These are phyloP conservation scores for Debaryomyces sp. DNA, from an alignment of 1,139 yeast genomes.

Conservation along the genomic window DNA sequence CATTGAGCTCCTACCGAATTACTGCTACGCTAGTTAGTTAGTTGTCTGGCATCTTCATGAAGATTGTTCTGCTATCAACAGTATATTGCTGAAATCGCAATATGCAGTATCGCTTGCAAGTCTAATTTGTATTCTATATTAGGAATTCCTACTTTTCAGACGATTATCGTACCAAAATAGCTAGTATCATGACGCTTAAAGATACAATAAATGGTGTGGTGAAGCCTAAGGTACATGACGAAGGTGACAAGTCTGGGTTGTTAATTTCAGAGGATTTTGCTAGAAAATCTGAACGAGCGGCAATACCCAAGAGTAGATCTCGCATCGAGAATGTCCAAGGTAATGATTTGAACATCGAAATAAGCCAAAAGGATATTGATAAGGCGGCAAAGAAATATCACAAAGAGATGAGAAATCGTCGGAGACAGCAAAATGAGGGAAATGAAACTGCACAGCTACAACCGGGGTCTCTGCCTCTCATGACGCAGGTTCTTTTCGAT, in stretches of 20 bases:
- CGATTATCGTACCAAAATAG: not conserved
- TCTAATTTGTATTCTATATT: constrained; percentile 2
- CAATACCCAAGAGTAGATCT: not conserved
- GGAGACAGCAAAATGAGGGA: not conserved
- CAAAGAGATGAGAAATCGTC: not conserved
- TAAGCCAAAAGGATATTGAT: constrained; percentile 7
- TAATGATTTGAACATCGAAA: not conserved
- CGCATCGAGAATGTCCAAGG: not conserved
- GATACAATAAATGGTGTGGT: not conserved
- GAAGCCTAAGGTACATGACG: not conserved
- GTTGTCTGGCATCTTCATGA: not conserved
- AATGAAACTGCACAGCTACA: not conserved
- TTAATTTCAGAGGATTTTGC: not conserved
- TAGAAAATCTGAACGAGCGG: not conserved
- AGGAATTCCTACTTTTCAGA: not conserved
- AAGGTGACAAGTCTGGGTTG: not conserved
- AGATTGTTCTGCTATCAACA: not conserved
- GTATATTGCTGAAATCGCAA: not conserved
- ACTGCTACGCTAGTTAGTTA: not conserved
- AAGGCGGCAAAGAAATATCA: constrained; percentile 4
- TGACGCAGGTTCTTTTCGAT: not conserved
- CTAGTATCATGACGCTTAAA: not conserved
- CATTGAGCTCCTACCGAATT: not conserved
- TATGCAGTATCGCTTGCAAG: not conserved
- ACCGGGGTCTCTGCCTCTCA: not conserved